Conservation (phyloP, 192 early-diverging fungal species). For the Phycomyces blakesleeanus region DNA sequence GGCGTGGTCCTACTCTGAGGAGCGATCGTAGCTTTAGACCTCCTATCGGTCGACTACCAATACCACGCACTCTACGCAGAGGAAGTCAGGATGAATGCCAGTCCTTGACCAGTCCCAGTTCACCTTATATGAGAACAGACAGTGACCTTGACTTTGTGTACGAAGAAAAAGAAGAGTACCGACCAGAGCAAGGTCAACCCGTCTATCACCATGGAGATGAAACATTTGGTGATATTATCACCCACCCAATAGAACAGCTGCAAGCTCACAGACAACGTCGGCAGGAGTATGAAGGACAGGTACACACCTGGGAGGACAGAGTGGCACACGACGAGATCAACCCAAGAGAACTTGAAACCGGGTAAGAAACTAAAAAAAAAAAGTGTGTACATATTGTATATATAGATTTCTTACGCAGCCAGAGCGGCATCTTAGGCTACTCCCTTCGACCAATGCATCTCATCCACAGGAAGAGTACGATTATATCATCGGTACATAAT, state of each 20-base stretch:
- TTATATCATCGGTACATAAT: neutral
- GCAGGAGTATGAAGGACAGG: constrained; percentile 10
- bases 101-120: neutral
- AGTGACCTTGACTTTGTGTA: too few relatives aligned
- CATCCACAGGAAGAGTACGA: neutral
- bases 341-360: neutral
- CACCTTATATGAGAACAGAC: neutral
- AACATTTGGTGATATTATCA: constrained; percentile 26
- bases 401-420: too few relatives aligned
- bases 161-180: constrained; percentile 4
- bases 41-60: constrained; percentile 4
- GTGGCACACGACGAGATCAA: neutral
- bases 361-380: too few relatives aligned
- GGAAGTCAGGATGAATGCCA: neutral
- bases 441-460: neutral
- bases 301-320: neutral
- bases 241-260: constrained; percentile 26
- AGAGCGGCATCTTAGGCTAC: neutral
- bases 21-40: constrained; percentile 17
- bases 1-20: constrained; percentile 22
- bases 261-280: constrained; percentile 16
- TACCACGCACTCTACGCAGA: neutral
- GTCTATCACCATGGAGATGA: constrained; percentile 26
- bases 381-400: neutral
- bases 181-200: constrained; percentile 14